Evolutionary conservation across 1,284 basidiomycete species (phyloP), one percentile per base, ranked within the genome.

Genomic region (Boletellus sp.): DNA sequence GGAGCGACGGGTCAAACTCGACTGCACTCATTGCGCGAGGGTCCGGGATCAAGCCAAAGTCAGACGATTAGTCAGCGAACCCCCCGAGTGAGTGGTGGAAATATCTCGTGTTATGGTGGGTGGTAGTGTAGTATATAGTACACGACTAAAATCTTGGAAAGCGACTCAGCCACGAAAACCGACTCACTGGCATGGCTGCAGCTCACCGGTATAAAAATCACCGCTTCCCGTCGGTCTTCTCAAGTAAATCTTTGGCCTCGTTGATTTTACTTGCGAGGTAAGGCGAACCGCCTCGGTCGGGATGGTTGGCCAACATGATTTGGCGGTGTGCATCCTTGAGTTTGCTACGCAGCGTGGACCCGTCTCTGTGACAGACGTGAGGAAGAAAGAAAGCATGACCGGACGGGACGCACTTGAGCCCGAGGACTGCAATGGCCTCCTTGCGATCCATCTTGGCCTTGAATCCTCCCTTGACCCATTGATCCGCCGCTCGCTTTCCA

Each of bases 261-360:
- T 96, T 97, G 52, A 96, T 93, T 78, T 97, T 98, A 66, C 93
- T 95, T n/a, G 96, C 96, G 37, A 99, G 74, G 71, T 96, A 97
- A 1, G 96, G 96, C 12, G 92, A 90, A 30, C 96, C 96, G 39
- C 95, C 95, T 57, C 95, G 80, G 75, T 98, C 95, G 16, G 96
- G 96, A 72, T 97, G 94, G 72, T 97, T 98, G 19, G 91, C 87
- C 44, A 95, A 79, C 92, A 95, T 96, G 60, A 96, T 89, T 47
- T 85, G 81, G 46, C 92, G 82, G 70, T 95, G 92, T 0, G 92
- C 91, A 63, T 94, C 92, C 73, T 95, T 94, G 55, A 94, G 70
- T 65, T 79, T 83, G 44, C 68, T 80, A 22, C 80, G 77, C 33
- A 93, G 73, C 58, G 79, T 76, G 12, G 89, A 81, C 26, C 82